Evolutionary conservation across 192 early-diverging fungal species (phyloP).

Genomic region (Entrophospora sp.): DNA sequence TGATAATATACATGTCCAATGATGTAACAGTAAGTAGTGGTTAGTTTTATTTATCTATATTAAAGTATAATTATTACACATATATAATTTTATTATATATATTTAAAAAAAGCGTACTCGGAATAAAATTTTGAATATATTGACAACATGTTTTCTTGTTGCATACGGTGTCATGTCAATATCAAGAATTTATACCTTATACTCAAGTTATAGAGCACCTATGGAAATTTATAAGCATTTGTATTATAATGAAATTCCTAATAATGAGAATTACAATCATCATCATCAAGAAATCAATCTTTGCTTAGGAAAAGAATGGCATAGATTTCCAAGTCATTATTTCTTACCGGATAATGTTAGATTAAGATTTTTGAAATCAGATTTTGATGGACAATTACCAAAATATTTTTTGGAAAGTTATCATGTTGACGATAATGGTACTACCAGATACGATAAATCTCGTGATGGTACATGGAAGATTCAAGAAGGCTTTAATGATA

Average conservation of each 20-base stretch:
- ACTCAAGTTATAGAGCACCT: slow-evolving; percentile 69
- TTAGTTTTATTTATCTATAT: no score
- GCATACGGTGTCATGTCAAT: slow-evolving; percentile 46
- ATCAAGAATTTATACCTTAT: slow-evolving; percentile 60
- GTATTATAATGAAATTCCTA: slow-evolving; percentile 22
- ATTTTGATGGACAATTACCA: slow-evolving; percentile 77
- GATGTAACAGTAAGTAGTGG: slow-evolving; percentile 7
- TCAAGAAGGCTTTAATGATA: slow-evolving; percentile 55
- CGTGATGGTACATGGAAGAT: slow-evolving; percentile 26
- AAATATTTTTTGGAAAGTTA: slow-evolving; percentile 58
- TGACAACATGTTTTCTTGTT: slow-evolving; percentile 24
- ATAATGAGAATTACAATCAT: no score
- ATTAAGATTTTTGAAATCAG: slow-evolving; percentile 59
- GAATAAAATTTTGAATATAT: neutral
- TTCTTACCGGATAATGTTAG: slow-evolving; percentile 68
- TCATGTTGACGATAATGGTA: slow-evolving; percentile 1
- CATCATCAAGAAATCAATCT: no score
- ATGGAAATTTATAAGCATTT: slow-evolving; percentile 49
- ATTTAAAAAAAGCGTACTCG: no score
- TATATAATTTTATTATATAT: no score
- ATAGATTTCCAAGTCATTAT: slow-evolving; percentile 88
- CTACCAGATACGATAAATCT: neutral
- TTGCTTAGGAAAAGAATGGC: slow-evolving; percentile 94
- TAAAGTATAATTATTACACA: no score
- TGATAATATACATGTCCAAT: neutral